These are phyloP conservation scores for Tetrapisispora fleetii DNA, from an alignment of 805 yeast genomes.

Conservation along the genomic window DNA sequence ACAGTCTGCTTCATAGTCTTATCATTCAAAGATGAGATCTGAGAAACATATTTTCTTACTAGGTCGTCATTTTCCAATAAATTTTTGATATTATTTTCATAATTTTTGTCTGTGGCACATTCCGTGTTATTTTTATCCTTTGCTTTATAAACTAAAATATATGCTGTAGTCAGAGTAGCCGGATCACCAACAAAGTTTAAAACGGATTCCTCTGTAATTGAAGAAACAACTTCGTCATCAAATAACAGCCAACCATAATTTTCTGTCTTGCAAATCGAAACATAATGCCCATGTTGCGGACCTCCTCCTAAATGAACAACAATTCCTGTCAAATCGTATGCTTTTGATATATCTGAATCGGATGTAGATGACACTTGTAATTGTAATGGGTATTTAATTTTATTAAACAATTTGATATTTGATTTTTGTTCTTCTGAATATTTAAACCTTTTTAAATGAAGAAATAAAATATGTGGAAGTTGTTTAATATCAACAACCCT, in stretches of 20 bases:
- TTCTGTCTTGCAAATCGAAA: slow-evolving; percentile 70
- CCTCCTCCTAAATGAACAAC: slow-evolving; percentile 97
- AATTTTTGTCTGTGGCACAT: background rate
- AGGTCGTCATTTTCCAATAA: slow-evolving; percentile 19
- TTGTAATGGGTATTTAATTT: slow-evolving; percentile 69
- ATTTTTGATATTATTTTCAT: slow-evolving; percentile 16
- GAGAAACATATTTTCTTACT: slow-evolving; percentile 5
- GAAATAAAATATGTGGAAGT: slow-evolving; percentile 67
- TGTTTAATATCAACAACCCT: slow-evolving; percentile 73
- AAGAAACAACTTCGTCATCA: slow-evolving; percentile 92
- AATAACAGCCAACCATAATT: slow-evolving; percentile 81
- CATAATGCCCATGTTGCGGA: slow-evolving; percentile 95
- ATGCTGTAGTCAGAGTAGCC: slow-evolving; percentile 84
- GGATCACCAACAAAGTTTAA: slow-evolving; percentile 80
- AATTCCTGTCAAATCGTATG: slow-evolving; percentile 75
- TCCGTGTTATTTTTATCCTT: slow-evolving; percentile 19
- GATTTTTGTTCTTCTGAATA: slow-evolving; percentile 74
- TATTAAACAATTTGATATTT: slow-evolving; percentile 77
- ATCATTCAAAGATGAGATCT: background rate
- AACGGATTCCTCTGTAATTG: slow-evolving; percentile 75
- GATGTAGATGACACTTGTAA: slow-evolving; percentile 51
- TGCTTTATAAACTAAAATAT: slow-evolving; percentile 72
- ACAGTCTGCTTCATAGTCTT: background rate
- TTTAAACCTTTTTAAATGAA: slow-evolving; percentile 87
- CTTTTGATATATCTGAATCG: slow-evolving; percentile 34